Evolutionary conservation across 768 basidiomycete genomes (phyloP).

Genomic region (Suillus luteus): DNA sequence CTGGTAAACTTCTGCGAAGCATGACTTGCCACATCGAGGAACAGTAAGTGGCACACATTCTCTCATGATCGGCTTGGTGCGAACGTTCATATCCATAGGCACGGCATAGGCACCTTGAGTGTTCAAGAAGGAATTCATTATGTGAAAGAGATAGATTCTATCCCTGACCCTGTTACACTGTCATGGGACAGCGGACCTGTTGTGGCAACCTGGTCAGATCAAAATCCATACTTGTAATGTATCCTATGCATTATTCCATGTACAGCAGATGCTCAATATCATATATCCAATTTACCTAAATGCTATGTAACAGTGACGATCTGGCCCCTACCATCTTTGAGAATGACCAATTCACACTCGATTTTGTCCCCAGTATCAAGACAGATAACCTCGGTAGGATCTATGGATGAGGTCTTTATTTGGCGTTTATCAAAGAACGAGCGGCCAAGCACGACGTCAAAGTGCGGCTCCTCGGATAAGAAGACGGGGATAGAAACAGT

Average conservation of each 20-base stretch:
- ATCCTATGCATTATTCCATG: background rate
- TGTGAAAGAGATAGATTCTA: conserved; percentile 8
- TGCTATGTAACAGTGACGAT: conserved; percentile 83
- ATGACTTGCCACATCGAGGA: conserved; percentile 7
- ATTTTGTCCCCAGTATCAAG: conserved; percentile 91
- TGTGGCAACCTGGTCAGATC: background rate
- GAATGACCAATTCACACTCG: conserved; percentile 87
- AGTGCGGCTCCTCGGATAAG: conserved; percentile 92
- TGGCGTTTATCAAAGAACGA: conserved; percentile 82
- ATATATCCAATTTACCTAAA: background rate
- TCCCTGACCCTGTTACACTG: background rate
- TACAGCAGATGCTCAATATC: background rate
- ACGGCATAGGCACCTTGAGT: background rate
- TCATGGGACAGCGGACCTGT: background rate
- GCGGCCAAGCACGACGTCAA: conserved; percentile 91
- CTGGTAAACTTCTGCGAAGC: background rate
- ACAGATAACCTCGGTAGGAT: conserved; percentile 89
- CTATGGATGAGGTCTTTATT: conserved; percentile 77
- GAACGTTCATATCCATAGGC: conserved; percentile 4
- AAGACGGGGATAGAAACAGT: conserved; percentile 65
- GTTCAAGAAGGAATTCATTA: conserved; percentile 6
- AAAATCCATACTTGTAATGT: background rate
- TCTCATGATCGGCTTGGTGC: background rate
- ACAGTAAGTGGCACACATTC: background rate
- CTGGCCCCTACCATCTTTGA: conserved; percentile 89